Base-by-base conservation (phyloP, 1,284 basidiomycete genomes). In the Apiotrichum gamsii region DNA sequence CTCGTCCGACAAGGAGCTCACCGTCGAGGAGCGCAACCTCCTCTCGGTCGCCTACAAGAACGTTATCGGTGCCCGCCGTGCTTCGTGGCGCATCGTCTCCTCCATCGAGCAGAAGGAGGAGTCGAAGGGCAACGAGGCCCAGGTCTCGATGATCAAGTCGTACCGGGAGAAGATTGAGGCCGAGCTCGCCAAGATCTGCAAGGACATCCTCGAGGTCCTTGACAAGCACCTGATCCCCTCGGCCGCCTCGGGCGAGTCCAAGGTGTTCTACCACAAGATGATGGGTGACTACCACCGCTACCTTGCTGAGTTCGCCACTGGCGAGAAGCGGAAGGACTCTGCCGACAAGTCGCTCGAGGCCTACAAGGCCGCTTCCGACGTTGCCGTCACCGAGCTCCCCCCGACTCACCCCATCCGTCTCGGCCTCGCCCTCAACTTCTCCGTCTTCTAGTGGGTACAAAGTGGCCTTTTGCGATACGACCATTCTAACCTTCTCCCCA, bases 221-320 rank as follows among this genome's bases (percentile, higher is more conserved):
- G 93, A 96, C 78, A 90, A 95, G 80, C 93, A 98, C 81, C 86
- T 98, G 64, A 97, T 98, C 69, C 94, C 95, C 58, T 94, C 90
- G 29, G 95, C 94, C 49, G 91, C 90, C 54, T 87, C 90, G 54
- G 94, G 95, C 72, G 95, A 98, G 79, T 93, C 88, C 59, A 97
- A 97, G 82, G 94, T 98, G 59, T 98, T 98, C 83, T 98, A 98
- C 82, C 94, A 97, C 84, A 98, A 98, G 87, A 97, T 98, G 93
- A 98, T 94, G 95, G 94, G 95, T 75, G 95, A 98, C 77, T 98
- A 98, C 79, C 94, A 98, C 82, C 93, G 94, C 67, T 98, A 97
- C 79, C 90, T 98, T 62, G 94, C 95, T 68, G 94, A 98, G 78
- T 98, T 98, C 70, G 94, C 95, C 52, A 93, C 90, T 47, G 94